Evolutionary conservation across 306 rosid species (phyloP), one percentile per base, ranked within the genome.

Genomic region (Prunus mongolica): DNA sequence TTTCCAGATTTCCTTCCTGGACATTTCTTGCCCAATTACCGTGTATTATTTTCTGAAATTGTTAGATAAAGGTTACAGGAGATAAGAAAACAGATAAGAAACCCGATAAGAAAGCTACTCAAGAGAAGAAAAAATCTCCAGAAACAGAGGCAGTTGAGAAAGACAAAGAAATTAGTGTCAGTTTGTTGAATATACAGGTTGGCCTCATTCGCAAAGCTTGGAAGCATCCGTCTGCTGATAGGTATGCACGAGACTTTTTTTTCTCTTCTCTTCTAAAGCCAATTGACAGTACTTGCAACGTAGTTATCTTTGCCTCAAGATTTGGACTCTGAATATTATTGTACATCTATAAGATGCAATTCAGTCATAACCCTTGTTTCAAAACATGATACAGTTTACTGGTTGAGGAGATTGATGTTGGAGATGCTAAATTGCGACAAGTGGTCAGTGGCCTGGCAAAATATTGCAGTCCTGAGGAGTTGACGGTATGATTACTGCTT

Each of bases 201-300:
- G 99, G 99, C 65, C 77, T 89, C 50, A 87, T 95, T 73, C 85
- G 88, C 28, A 95, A 92, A 89, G 99, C 98, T 2, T 88, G 96
- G 97, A 95, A 95, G 86, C 99, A 95, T 89, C 98, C 98, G 45
- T 92, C 98, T 67, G 97, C 99, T 49, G 98, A 95, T 76, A 95
- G 98, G 99, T 95, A 60, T 67, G 74, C 69, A n/a, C 22, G 75
- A 65, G 65, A 82, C 52, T 32, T 71, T 22, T 55, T 60, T 32
- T 34, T 18, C 46, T 68, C 16, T 54, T 46, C 20, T 61, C 50
- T 58, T 74, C 45, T 44, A 15, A 44, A 13, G 45, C 64, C 14
- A 32, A n/a, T 46, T 51, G 18, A 52, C 49, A 70, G 25, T 65
- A 30, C 54, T 19, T 19, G 47, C 41, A 24, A 19, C 15, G 20